Conservation (phyloP, 148 eudicot species). For the Pouteria glomerata region DNA sequence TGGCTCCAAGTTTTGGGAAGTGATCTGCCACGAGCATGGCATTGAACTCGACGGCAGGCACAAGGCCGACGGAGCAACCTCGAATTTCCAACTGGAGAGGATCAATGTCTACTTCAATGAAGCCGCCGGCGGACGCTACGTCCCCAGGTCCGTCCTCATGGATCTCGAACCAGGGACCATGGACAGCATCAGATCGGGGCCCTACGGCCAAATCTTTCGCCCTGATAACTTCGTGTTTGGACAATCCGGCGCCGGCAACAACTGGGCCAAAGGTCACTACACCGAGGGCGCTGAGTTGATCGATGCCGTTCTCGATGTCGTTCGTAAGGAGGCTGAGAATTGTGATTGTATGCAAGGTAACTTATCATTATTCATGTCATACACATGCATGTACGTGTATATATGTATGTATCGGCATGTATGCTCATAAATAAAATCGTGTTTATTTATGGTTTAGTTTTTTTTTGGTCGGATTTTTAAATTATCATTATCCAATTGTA, state of each 20-base stretch:
- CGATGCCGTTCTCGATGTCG: constrained; percentile 84
- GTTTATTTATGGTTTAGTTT: too few species aligned
- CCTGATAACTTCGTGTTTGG: constrained; percentile 80
- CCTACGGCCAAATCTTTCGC: constrained; percentile 59
- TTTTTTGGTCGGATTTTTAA: too few species aligned
- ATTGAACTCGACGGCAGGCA: background rate
- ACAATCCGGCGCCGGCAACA: constrained; percentile 73
- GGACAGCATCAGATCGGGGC: constrained; percentile 56
- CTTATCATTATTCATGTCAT: background rate
- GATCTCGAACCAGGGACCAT: constrained; percentile 75
- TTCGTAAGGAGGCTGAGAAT: constrained; percentile 79
- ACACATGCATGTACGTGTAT: background rate
- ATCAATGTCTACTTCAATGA: constrained; percentile 63
- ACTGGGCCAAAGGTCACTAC: constrained; percentile 80
- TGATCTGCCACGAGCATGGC: too few species aligned
- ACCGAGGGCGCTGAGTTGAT: constrained; percentile 83
- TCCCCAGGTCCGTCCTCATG: constrained; percentile 62
- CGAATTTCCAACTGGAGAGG: constrained; percentile 41
- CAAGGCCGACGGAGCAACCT: constrained; percentile 14
- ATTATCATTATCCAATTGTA: too few species aligned
- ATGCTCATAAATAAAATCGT: too few species aligned
- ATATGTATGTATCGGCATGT: too few species aligned
- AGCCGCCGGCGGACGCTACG: constrained; percentile 53
- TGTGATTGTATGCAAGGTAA: constrained; percentile 80
- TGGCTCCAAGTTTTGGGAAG: too few species aligned